Conservation (phyloP, 805 yeast species). For the Candida hungchunana region DNA sequence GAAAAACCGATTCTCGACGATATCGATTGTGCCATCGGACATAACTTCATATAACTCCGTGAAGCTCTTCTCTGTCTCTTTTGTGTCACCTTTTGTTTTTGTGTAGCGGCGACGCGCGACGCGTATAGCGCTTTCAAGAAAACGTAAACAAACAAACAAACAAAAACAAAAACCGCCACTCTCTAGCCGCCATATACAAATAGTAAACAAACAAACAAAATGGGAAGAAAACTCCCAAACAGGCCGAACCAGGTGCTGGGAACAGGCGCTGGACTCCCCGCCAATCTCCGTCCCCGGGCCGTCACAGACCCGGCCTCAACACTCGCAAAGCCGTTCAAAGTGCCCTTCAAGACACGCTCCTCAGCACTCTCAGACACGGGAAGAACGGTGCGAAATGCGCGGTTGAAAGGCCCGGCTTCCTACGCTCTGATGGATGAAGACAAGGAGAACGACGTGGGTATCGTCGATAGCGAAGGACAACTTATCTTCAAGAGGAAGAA, state of each 20-base stretch:
- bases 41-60: slow-evolving; percentile 15
- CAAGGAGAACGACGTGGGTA: slow-evolving; percentile 35
- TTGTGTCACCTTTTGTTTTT: not conserved
- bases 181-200: not conserved
- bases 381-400: slow-evolving; percentile 26
- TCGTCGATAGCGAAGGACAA: slow-evolving; percentile 30
- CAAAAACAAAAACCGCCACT: no score
- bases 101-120: not conserved
- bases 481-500: slow-evolving; percentile 41
- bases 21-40: slow-evolving; percentile 31
- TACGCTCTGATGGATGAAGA: slow-evolving; percentile 36
- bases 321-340: slow-evolving; percentile 63
- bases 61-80: no score
- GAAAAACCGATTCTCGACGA: slow-evolving; percentile 26
- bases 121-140: no score
- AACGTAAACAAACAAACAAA: no score
- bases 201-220: slow-evolving; percentile 6
- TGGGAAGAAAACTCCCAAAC: slow-evolving; percentile 39
- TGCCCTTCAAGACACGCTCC: slow-evolving; percentile 46
- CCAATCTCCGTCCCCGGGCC: slow-evolving; percentile 49
- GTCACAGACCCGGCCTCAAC: slow-evolving; percentile 47
- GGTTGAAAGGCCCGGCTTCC: slow-evolving; percentile 35
- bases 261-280: slow-evolving; percentile 66
- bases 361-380: slow-evolving; percentile 21
- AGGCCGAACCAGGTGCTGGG: slow-evolving; percentile 49